phyloP scores from a whole-genome alignment of 768 basidiomycete genomes.

The Melanogaster broomeanus region DNA sequence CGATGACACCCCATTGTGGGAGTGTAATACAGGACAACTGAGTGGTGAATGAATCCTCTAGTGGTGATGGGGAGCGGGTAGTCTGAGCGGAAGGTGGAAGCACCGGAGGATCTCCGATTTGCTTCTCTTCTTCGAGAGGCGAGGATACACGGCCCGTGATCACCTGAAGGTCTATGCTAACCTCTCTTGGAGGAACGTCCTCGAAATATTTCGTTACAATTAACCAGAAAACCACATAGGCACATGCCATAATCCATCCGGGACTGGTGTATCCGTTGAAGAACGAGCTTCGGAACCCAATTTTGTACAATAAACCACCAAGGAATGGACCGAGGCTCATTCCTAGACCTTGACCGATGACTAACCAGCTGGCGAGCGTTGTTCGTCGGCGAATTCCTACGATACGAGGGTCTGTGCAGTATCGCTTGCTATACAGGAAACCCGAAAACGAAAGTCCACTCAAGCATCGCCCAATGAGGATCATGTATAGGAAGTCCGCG shows the following conservation, averaged over 20 bases:
- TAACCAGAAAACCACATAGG: slow-evolving; percentile 56
- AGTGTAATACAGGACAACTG: slow-evolving; percentile 18
- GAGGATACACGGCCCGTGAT: neutral
- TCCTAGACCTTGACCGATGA: slow-evolving; percentile 62
- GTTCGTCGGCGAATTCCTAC: slow-evolving; percentile 65
- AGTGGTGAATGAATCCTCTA: slow-evolving; percentile 5
- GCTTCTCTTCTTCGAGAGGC: slow-evolving; percentile 4
- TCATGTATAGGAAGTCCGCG: slow-evolving; percentile 62
- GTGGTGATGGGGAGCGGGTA: neutral
- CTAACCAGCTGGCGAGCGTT: slow-evolving; percentile 61
- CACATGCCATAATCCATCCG: slow-evolving; percentile 61
- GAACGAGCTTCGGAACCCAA: slow-evolving; percentile 53
- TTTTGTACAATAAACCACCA: slow-evolving; percentile 61
- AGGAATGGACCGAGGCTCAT: slow-evolving; percentile 65
- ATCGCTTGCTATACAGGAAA: slow-evolving; percentile 70
- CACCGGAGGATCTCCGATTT: neutral
- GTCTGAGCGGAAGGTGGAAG: slow-evolving; percentile 1
- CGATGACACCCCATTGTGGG: slow-evolving; percentile 52
- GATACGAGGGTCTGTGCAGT: slow-evolving; percentile 66
- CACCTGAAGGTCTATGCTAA: slow-evolving; percentile 9
- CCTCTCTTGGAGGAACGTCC: slow-evolving; percentile 34
- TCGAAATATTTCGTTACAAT: slow-evolving; percentile 38
- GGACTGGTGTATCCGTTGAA: slow-evolving; percentile 74
- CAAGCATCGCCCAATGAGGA: slow-evolving; percentile 70
- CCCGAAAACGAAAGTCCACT: slow-evolving; percentile 59